Evolutionary conservation across 805 yeast genomes (phyloP), one percentile per base, ranked within the genome.

Genomic region (Nakazawaea siamensis): DNA sequence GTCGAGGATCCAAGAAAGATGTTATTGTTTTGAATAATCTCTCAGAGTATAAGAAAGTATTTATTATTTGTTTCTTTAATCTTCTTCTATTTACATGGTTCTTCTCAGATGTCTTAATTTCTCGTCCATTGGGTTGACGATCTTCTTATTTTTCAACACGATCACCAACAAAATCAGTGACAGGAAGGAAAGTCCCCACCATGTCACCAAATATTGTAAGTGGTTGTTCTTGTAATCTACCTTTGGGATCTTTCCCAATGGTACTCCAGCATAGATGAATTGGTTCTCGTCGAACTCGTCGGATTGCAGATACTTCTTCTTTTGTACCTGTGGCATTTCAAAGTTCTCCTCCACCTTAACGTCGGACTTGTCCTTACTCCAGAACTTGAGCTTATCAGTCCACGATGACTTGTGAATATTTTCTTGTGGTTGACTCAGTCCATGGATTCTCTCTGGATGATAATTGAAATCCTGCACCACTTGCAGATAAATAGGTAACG

Each of bases 1-100:
- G 85, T 92, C 50, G 97, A 92, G 71, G 98, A 92, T 61, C 98
- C 98, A 63, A 81, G 96, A 73, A 90, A 86, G 74, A 92, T 92
- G 98, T 73, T 90, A 58, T 64, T 82, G 50, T 55, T 51, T 47
- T 67, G 51, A 52, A 31, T 28, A 20, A 4, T 7, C n/a, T 8
- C 19, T 7, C n/a, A 27, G n/a, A 24, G 7, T 9, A 13, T n/a
- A n/a, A n/a, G n/a, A n/a, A n/a, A n/a, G n/a, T n/a, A n/a, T n/a
- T n/a, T n/a, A n/a, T n/a, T n/a, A n/a, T n/a, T n/a, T n/a, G n/a
- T n/a, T n/a, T n/a, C n/a, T n/a, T n/a, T n/a, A n/a, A n/a, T n/a
- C n/a, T n/a, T n/a, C n/a, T n/a, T n/a, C 23, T 20, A 20, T 20
- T 46, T 37, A 63, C 60, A 58, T 54, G 34, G 50, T 57, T 42